Conservation (phyloP, 108 stramenopile genomes). For the Conticribra weissflogii region DNA sequence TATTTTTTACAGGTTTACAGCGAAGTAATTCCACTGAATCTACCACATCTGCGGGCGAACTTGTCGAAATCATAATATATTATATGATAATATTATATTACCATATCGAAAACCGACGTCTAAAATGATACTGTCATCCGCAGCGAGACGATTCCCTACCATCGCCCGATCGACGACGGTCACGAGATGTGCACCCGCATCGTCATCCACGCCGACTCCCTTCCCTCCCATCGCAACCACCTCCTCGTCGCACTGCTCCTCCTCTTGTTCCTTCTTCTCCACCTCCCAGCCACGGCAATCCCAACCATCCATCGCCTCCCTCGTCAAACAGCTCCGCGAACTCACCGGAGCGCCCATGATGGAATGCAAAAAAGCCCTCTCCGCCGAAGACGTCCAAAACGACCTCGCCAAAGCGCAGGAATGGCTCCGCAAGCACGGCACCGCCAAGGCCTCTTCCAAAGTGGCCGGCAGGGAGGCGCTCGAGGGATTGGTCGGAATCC, state of each 20-base stretch:
- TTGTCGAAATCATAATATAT: neutral
- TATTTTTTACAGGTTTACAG: too few relatives aligned
- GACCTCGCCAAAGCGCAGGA: conserved; percentile 63
- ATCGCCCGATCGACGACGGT: neutral
- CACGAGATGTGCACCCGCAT: neutral
- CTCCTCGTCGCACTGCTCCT: neutral
- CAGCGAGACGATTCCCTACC: neutral
- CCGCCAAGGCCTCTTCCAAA: conserved; percentile 76
- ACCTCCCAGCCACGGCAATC: neutral
- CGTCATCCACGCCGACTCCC: neutral
- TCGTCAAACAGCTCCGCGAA: conserved; percentile 68
- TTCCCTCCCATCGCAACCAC: neutral
- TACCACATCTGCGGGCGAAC: too few relatives aligned
- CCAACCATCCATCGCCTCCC: conserved; percentile 5
- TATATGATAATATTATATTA: neutral
- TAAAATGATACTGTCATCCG: neutral
- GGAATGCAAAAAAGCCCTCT: conserved; percentile 85
- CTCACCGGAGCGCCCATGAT: conserved; percentile 84
- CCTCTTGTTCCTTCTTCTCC: too few relatives aligned
- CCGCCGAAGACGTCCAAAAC: conserved; percentile 52
- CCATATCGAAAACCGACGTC: neutral
- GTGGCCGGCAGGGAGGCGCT: conserved; percentile 65
- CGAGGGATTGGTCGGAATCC: conserved; percentile 75
- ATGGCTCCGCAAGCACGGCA: conserved; percentile 82
- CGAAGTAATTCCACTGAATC: too few relatives aligned